Evolutionary conservation across 106 monocot species (phyloP), one percentile per base, ranked within the genome.

Genomic region (Narthecium ossifragum): DNA sequence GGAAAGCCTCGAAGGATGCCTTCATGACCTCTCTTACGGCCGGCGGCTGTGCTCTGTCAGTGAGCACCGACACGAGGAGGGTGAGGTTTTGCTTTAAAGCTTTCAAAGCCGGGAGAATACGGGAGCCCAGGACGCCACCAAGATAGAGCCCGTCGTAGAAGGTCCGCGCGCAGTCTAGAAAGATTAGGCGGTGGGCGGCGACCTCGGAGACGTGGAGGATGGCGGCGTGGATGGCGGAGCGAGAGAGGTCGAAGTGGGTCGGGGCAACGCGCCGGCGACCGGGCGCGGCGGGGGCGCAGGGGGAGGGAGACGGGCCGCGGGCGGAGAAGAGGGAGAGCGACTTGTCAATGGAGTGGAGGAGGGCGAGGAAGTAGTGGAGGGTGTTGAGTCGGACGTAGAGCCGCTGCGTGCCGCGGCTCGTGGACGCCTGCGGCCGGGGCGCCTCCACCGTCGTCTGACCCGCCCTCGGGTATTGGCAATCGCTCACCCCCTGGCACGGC

Each of bases 351-450:
- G 60, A 53, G 34, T 83, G 78, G 45, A 88, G 55, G 60, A 62
- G 69, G 13, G 59, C 26, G 48, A 72, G 66, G 55, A 88, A 59
- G 66, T 75, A 83, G 66, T 88, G 69, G 36, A 88, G 87, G 18
- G 87, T 88, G 66, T 88, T 88, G 45, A 88, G 75, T 18, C 83
- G 78, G 48, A 88, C 66, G 60, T 88, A 88, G 30, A 88, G 72
- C 11, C 83, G 78, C 46, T 83, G 79, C 5, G 86, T 87, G 39
- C 82, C 82, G 8, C 82, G 70, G 72, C 86, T 87, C 2, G 80
- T 75, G 4, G 86, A 72, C 23, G 78, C 72, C 10, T 78, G 78
- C 2, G 81, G 86, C 51, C 64, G 71, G 71, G 75, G 51, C 46
- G 39, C 31, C 31, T 74, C 67, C 1, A 45, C 59, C 8, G 47